A percentile compares a stretch with the other conserved stretches of the same genome.
These are phyloP conservation scores for Afroboletus lepidellus DNA, from an alignment of 1,284 basidiomycete genomes.

Conservation along the genomic window DNA sequence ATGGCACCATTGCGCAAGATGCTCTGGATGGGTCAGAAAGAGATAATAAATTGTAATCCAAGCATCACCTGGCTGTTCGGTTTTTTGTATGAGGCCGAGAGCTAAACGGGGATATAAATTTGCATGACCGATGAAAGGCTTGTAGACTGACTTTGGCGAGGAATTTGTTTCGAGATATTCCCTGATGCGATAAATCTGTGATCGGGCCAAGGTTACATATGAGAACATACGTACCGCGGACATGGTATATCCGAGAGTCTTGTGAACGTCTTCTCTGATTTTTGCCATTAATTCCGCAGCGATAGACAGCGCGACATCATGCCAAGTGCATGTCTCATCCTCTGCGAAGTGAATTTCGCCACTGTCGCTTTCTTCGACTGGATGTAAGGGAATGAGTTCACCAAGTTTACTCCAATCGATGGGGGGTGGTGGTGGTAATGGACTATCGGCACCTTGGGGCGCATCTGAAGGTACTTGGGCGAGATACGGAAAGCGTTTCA, in stretches of 20 bases:
- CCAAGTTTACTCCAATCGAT: conserved; percentile 68
- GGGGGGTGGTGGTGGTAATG: conserved; percentile 76
- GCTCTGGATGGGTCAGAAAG: conserved; percentile 41
- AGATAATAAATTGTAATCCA: not conserved
- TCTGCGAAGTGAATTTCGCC: conserved; percentile 30
- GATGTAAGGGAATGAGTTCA: conserved; percentile 66
- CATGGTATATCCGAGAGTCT: conserved; percentile 87
- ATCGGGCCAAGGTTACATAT: not conserved
- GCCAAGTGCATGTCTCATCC: conserved; percentile 66
- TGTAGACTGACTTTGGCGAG: conserved; percentile 74
- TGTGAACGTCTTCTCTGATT: conserved; percentile 67
- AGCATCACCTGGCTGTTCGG: conserved; percentile 73
- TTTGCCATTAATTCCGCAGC: conserved; percentile 88
- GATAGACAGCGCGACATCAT: conserved; percentile 88
- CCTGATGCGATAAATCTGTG: conserved; percentile 42
- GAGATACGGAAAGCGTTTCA: conserved; percentile 78
- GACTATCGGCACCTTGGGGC: conserved; percentile 72
- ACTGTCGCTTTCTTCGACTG: conserved; percentile 22
- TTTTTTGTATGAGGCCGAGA: conserved; percentile 88
- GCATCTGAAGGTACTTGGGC: conserved; percentile 66
- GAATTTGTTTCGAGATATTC: conserved; percentile 92
- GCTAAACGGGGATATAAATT: conserved; percentile 39
- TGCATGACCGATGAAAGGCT: not conserved
- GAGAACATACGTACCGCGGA: conserved; percentile 69
- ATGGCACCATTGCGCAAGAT: conserved; percentile 83